These are phyloP conservation scores for Aspergillus clavatus DNA, from an alignment of 2,329 filamentous ascomycete species.

Conservation along the genomic window DNA sequence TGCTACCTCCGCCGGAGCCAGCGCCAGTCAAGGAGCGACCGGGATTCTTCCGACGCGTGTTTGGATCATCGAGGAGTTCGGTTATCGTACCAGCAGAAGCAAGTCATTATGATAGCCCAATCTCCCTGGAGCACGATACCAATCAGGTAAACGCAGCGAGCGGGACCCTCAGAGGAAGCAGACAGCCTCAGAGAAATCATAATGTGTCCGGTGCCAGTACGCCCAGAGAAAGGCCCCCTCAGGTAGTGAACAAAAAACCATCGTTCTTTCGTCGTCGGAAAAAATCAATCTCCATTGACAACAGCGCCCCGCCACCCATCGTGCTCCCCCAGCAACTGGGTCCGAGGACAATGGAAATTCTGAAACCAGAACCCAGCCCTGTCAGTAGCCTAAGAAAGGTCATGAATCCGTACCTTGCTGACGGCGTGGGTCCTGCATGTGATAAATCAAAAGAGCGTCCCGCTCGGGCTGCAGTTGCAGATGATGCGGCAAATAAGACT, in stretches of 20 bases:
- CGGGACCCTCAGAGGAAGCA: conserved; percentile 21
- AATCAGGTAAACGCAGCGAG: conserved; percentile 18
- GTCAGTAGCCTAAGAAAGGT: conserved; percentile 77
- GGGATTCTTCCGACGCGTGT: conserved; percentile 91
- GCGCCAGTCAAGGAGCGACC: conserved; percentile 61
- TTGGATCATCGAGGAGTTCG: conserved; percentile 65
- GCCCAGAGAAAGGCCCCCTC: conserved; percentile 33
- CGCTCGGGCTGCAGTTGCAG: conserved; percentile 15
- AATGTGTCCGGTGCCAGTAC: conserved; percentile 18
- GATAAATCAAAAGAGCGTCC: conserved; percentile 20
- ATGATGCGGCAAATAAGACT: conserved; percentile 16
- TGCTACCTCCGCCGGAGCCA: conserved; percentile 38
- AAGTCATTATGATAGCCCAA: conserved; percentile 17
- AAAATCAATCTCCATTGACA: conserved; percentile 66
- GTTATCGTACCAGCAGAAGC: conserved; percentile 20
- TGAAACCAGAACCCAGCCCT: conserved; percentile 51
- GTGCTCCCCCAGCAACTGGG: conserved; percentile 42
- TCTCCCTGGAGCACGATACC: conserved; percentile 21
- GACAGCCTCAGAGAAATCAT: conserved; percentile 26
- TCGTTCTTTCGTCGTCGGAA: conserved; percentile 93
- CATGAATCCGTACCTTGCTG: conserved; percentile 74
- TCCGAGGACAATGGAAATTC: conserved; percentile 28
- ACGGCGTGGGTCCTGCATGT: conserved; percentile 19
- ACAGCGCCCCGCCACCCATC: conserved; percentile 58
- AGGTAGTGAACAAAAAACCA: conserved; percentile 81